These are phyloP conservation scores for Rosa multiflora DNA, from an alignment of 306 rosid genomes.

Conservation along the genomic window DNA sequence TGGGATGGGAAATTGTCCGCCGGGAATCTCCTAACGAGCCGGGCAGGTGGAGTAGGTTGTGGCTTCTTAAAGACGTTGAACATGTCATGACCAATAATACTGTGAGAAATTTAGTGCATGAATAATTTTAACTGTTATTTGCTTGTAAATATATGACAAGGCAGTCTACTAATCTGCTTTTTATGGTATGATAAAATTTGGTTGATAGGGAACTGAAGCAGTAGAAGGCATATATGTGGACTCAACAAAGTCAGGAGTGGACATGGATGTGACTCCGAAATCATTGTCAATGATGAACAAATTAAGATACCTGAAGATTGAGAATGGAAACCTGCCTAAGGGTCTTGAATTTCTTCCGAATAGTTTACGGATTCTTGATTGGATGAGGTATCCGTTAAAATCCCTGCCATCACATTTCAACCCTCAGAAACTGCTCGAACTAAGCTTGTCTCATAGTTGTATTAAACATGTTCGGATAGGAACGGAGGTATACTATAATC, in stretches of 20 bases:
- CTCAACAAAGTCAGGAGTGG: not conserved
- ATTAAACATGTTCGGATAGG: too few relatives aligned
- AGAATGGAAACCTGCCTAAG: not conserved
- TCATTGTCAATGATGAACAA: not conserved
- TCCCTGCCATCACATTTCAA: too few relatives aligned
- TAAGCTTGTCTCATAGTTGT: not conserved
- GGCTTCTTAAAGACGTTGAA: slow-evolving; percentile 14
- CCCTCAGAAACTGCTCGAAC: too few relatives aligned
- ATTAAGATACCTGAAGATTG: not conserved
- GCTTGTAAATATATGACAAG: not conserved
- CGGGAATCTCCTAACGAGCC: not conserved
- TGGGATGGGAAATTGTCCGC: slow-evolving; percentile 14
- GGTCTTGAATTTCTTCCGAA: not conserved
- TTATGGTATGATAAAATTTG: not conserved
- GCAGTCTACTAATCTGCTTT: not conserved
- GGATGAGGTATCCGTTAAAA: too few relatives aligned
- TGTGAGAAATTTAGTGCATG: not conserved
- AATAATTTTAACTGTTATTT: not conserved
- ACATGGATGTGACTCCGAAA: too few relatives aligned
- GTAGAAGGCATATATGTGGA: not conserved
- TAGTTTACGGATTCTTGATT: too few relatives aligned
- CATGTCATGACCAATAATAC: slow-evolving; percentile 1
- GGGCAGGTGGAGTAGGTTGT: slow-evolving; percentile 15
- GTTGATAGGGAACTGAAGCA: slow-evolving; percentile 4
- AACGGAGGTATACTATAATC: too few relatives aligned